A percentile compares a stretch with the other conserved stretches of the same genome.
Evolutionary conservation across 2,329 filamentous ascomycete species (phyloP).

Genomic region (Epicoccum nigrum): DNA sequence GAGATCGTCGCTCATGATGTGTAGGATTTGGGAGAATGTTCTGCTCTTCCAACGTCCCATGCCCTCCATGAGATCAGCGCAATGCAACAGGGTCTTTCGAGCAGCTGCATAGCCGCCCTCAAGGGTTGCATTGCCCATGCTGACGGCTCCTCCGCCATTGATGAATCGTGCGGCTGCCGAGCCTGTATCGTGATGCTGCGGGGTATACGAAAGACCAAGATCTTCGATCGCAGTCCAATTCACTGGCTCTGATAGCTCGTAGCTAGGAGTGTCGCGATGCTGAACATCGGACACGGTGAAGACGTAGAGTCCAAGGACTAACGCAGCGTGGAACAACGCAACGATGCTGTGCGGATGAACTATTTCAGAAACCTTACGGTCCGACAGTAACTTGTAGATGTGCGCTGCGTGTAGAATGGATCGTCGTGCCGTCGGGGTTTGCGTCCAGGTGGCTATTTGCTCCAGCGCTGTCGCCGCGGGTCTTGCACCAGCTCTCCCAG

Average conservation of each 20-base stretch:
- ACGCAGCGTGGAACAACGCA: constrained; percentile 58
- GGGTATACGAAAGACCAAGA: constrained; percentile 52
- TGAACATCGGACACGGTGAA: constrained; percentile 51
- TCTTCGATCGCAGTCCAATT: constrained; percentile 57
- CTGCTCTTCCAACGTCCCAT: constrained; percentile 59
- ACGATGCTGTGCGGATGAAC: constrained; percentile 59
- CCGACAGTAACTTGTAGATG: constrained; percentile 58
- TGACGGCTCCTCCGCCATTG: constrained; percentile 55
- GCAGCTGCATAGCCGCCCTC: constrained; percentile 59
- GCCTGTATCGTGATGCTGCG: constrained; percentile 26
- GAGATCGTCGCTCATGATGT: constrained; percentile 61
- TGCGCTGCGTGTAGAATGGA: constrained; percentile 60
- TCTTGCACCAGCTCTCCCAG: constrained; percentile 56
- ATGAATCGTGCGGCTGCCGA: constrained; percentile 53
- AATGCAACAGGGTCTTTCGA: constrained; percentile 58
- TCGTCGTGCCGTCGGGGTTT: constrained; percentile 57
- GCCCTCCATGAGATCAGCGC: constrained; percentile 59
- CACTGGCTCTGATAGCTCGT: constrained; percentile 58
- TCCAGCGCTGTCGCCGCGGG: constrained; percentile 57
- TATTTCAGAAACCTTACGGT: constrained; percentile 59
- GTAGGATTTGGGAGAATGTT: constrained; percentile 58
- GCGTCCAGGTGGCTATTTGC: constrained; percentile 58
- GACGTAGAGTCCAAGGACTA: constrained; percentile 59
- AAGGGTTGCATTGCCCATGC: constrained; percentile 56
- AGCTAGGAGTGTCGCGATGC: constrained; percentile 34